phyloP scores from a whole-genome alignment of 768 basidiomycete genomes.

The Naganishia randhawae region DNA sequence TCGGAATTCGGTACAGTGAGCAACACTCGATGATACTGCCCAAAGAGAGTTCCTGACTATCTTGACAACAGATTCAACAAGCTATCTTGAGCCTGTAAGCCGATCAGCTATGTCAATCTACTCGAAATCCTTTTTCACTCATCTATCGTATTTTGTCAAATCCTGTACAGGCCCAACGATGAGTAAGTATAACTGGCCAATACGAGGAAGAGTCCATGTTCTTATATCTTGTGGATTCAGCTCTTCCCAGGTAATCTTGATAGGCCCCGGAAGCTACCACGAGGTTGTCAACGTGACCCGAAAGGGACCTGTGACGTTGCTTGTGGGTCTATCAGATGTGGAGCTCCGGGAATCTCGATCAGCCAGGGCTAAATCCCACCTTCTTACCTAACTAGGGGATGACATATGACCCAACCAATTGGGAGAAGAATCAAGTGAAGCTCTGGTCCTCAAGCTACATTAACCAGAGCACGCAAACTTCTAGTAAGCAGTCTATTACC shows the following conservation, averaged over 20 bases:
- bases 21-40: not conserved
- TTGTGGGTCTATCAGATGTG: constrained; percentile 52
- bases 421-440: constrained; percentile 25
- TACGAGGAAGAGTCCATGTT: too few species aligned
- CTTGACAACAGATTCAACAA: constrained; percentile 58
- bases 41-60: constrained; percentile 16
- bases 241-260: constrained; percentile 55
- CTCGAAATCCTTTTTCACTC: not conserved
- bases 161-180: not conserved
- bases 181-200: not conserved
- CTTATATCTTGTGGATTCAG: too few species aligned
- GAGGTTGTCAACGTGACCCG: constrained; percentile 62
- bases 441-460: constrained; percentile 32
- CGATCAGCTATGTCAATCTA: not conserved
- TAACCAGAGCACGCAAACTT: constrained; percentile 34
- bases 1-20: constrained; percentile 42
- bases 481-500: too few species aligned
- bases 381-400: constrained; percentile 5
- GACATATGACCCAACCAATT: constrained; percentile 15
- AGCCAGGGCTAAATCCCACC: not conserved
- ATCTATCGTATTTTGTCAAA: not conserved
- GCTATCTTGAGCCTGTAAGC: constrained; percentile 61
- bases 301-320: constrained; percentile 57
- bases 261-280: constrained; percentile 61
- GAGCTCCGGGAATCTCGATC: not conserved